These are phyloP conservation scores for Cladobotryum mycophilum DNA, from an alignment of 2,329 filamentous ascomycete genomes.

Conservation along the genomic window DNA sequence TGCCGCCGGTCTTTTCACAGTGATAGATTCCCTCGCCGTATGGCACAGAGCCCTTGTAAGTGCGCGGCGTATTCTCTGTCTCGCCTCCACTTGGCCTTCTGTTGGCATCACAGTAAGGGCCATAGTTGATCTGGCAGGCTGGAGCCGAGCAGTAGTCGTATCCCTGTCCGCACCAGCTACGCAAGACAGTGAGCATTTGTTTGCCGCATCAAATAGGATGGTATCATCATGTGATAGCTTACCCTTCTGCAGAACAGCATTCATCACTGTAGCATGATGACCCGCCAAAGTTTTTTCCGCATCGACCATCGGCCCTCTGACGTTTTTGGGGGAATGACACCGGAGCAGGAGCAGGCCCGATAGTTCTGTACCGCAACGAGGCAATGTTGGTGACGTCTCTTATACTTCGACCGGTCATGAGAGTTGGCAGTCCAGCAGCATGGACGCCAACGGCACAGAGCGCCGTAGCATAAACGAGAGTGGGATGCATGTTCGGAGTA, in stretches of 20 bases:
- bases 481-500: not conserved
- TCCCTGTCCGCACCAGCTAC: slow-evolving; percentile 50
- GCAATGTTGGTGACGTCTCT: not conserved
- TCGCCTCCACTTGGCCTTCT: slow-evolving; percentile 44
- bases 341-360: not conserved
- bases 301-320: slow-evolving; percentile 33
- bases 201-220: not conserved
- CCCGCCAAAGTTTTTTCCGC: slow-evolving; percentile 31
- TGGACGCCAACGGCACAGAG: not conserved
- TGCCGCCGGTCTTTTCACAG: slow-evolving; percentile 28
- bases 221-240: slow-evolving; percentile 10
- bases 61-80: slow-evolving; percentile 46
- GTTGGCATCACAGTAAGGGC: slow-evolving; percentile 57
- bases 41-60: slow-evolving; percentile 45
- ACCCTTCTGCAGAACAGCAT: slow-evolving; percentile 40
- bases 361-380: not conserved
- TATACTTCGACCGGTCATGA: not conserved
- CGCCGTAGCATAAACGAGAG: not conserved
- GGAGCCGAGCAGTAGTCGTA: slow-evolving; percentile 54
- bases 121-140: slow-evolving; percentile 55
- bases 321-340: not conserved
- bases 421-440: not conserved
- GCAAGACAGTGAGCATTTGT: too few species aligned
- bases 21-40: slow-evolving; percentile 50
- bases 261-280: slow-evolving; percentile 28